Base-by-base conservation (phyloP, 2,329 filamentous ascomycete species). In the Ascochyta koolunga region DNA sequence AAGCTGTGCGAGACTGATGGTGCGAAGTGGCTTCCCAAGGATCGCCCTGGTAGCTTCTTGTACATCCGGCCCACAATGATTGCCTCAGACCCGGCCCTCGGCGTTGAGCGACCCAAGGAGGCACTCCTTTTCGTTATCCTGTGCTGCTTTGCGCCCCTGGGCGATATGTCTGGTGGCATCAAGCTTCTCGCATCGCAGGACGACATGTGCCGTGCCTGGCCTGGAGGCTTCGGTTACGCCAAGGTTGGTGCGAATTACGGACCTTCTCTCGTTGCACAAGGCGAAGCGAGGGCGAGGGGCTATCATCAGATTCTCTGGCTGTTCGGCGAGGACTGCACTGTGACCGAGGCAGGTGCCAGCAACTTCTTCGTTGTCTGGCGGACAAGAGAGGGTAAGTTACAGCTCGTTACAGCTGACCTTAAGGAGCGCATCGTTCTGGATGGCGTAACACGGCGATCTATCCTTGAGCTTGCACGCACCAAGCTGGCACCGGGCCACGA, bases 211-310 rank as follows among this genome's bases (percentile, higher is more conserved):
- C 88, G 93, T 61, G 92, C 93, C 11, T 97, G 93, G 93, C 91
- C 91, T 18, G 93, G 93, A 57, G 93, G 93, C 9, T 96, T 96
- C 73, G 93, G 93, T 0, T 93, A 89, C 70, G 91, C 92, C 56
- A 97, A 97, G 78, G 85, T 97, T 29, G 93, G 93, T 49, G 93
- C 93, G 57, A 97, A 96, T 80, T 97, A 96, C 75, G 93, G 93
- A 0, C 93, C 93, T 16, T 88, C 85, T 18, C 82, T 97, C 48
- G 81, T 91, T 48, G 90, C 91, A 3, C 92, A 92, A 42, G 82
- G 83, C 16, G 89, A 93, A 74, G 93, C 93, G 3, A 80, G 86
- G 50, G 79, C 78, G 10, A 78, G 84, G 35, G 93, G 93, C 0
- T 97, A 86, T 76, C 85, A 93, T 70, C 93, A 97, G 81, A 89